Conservation (phyloP, 2,329 filamentous ascomycete genomes). For the Pezizomycotina sp. region DNA sequence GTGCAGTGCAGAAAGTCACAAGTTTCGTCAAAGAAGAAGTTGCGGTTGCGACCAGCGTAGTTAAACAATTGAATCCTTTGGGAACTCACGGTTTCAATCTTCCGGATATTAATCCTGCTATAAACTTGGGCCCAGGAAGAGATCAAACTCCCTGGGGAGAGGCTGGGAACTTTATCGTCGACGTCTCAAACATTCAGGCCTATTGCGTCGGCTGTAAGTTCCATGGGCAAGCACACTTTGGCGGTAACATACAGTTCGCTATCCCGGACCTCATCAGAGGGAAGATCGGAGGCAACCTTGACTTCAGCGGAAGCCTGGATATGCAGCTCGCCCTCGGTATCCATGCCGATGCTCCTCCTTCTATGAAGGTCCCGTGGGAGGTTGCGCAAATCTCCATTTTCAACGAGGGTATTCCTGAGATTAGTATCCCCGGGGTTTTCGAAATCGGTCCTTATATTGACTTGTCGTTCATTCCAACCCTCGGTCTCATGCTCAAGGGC, state of each 20-base stretch:
- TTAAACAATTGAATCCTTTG: no score
- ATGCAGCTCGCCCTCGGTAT: constrained; percentile 10
- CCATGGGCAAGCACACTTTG: constrained; percentile 10
- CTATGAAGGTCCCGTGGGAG: constrained; percentile 5
- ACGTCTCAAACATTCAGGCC: constrained; percentile 8
- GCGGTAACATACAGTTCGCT: constrained; percentile 9
- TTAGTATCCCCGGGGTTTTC: constrained; percentile 13
- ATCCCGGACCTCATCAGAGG: constrained; percentile 8
- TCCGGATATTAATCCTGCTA: no score
- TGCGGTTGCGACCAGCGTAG: no score
- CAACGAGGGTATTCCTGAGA: constrained; percentile 10
- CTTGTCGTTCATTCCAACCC: constrained; percentile 7
- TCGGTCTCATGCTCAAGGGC: constrained; percentile 8
- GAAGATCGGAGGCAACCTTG: constrained; percentile 9
- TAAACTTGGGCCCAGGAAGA: no score
- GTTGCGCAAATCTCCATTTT: constrained; percentile 8
- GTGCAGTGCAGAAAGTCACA: constrained; percentile 10
- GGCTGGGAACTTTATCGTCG: constrained; percentile 4
- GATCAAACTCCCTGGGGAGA: no score
- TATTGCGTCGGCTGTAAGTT: constrained; percentile 16
- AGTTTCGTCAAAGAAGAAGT: constrained; percentile 7
- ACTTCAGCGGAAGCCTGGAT: constrained; percentile 16
- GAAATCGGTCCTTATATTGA: constrained; percentile 15
- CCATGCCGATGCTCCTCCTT: no score
- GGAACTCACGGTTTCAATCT: no score